These are phyloP conservation scores for Nothophoma quercina DNA, from an alignment of 2,329 filamentous ascomycete species.

Conservation along the genomic window DNA sequence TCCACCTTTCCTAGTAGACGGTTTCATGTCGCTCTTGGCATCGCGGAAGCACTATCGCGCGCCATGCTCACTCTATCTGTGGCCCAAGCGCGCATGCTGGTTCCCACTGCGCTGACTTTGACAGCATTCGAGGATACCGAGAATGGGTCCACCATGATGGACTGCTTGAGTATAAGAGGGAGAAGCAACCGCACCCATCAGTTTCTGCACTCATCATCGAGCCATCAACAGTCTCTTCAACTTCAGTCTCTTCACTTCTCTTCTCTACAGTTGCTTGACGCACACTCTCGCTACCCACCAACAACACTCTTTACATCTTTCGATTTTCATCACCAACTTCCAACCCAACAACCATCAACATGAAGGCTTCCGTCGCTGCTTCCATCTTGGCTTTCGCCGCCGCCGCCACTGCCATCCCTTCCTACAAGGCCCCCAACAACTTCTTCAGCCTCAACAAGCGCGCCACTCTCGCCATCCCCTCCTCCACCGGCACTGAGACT, in stretches of 20 bases:
- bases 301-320: constrained; percentile 22
- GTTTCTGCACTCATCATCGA: constrained; percentile 26
- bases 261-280: constrained; percentile 29
- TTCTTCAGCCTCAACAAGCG: constrained; percentile 30
- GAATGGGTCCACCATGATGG: not conserved
- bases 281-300: constrained; percentile 28
- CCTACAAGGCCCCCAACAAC: constrained; percentile 21
- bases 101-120: constrained; percentile 9
- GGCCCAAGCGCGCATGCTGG: not conserved
- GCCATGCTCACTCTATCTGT: constrained; percentile 6
- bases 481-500: constrained; percentile 31
- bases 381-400: constrained; percentile 31
- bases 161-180: constrained; percentile 23
- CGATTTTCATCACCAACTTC: constrained; percentile 6
- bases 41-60: not conserved
- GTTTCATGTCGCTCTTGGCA: constrained; percentile 20
- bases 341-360: constrained; percentile 23
- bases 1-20: constrained; percentile 9
- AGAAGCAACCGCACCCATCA: constrained; percentile 4
- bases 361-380: constrained; percentile 34
- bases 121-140: constrained; percentile 10
- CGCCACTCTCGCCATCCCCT: constrained; percentile 30
- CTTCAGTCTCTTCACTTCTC: constrained; percentile 19
- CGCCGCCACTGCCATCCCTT: constrained; percentile 30
- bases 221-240: constrained; percentile 27